Evolutionary conservation across 2,329 filamentous ascomycete genomes (phyloP).

Genomic region (Fusarium sp.): DNA sequence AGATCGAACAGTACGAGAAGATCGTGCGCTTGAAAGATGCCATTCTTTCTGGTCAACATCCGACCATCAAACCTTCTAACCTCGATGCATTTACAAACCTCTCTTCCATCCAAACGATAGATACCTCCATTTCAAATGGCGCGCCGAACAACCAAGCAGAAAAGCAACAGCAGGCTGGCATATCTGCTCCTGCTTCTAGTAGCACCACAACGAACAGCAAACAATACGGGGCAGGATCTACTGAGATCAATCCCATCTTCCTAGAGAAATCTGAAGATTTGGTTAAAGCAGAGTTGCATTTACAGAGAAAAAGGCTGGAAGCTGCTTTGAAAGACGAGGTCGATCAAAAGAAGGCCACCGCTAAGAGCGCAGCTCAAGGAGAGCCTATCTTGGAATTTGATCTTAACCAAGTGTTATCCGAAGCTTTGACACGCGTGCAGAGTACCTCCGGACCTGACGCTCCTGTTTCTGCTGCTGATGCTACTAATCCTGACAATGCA

Average conservation of each 20-base stretch:
- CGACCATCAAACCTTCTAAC: constrained; percentile 67
- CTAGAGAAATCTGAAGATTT: constrained; percentile 88
- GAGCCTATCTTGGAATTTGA: constrained; percentile 75
- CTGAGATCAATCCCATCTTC: constrained; percentile 83
- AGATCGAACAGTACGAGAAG: constrained; percentile 79
- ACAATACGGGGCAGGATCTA: constrained; percentile 63
- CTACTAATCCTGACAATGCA: constrained; percentile 69
- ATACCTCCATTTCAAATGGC: constrained; percentile 37
- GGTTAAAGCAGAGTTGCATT: constrained; percentile 81
- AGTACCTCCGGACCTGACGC: constrained; percentile 71
- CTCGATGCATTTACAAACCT: constrained; percentile 45
- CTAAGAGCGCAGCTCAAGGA: constrained; percentile 56
- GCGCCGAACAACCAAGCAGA: constrained; percentile 34
- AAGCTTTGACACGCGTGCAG: constrained; percentile 77
- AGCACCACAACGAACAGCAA: constrained; percentile 50
- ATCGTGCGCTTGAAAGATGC: constrained; percentile 84
- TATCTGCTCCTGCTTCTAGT: constrained; percentile 14
- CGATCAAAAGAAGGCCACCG: constrained; percentile 67
- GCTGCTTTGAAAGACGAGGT: constrained; percentile 80
- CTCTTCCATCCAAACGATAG: constrained; percentile 38
- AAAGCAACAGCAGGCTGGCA: constrained; percentile 49
- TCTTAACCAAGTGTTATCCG: constrained; percentile 77
- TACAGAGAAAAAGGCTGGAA: constrained; percentile 86
- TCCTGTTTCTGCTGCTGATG: constrained; percentile 70
- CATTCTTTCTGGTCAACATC: constrained; percentile 81